A percentile compares a stretch with the other conserved stretches of the same genome.
Evolutionary conservation across 2,329 filamentous ascomycete genomes (phyloP).

Genomic region (Neocucurbitaria cava): DNA sequence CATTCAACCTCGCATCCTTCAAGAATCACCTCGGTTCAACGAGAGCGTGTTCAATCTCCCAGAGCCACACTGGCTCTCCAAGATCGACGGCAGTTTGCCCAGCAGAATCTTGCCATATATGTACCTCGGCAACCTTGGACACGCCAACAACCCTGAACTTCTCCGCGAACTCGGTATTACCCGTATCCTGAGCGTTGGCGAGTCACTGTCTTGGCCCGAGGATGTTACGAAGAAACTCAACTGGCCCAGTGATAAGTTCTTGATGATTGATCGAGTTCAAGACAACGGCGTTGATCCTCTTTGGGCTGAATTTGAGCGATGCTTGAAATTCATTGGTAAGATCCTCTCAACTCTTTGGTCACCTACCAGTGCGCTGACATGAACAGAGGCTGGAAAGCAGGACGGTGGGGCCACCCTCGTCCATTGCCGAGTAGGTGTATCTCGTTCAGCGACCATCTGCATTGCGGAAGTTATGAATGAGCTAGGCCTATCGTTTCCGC

Average conservation of each 20-base stretch:
- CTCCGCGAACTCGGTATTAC: conserved; percentile 80
- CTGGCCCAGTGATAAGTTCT: conserved; percentile 81
- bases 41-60: conserved; percentile 62
- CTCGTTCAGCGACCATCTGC: conserved; percentile 93
- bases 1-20: conserved; percentile 77
- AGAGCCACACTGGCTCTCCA: conserved; percentile 80
- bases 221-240: conserved; percentile 63
- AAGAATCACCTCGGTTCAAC: conserved; percentile 67
- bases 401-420: conserved; percentile 87
- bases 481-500: conserved; percentile 80
- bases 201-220: conserved; percentile 81
- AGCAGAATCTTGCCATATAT: conserved; percentile 91
- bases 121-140: conserved; percentile 91
- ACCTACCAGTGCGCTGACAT: conserved; percentile 11
- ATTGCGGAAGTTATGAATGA: conserved; percentile 98
- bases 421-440: conserved; percentile 95
- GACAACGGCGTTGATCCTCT: conserved; percentile 96
- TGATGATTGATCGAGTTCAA: conserved; percentile 84
- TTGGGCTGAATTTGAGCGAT: conserved; percentile 82
- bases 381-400: conserved; percentile 76
- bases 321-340: conserved; percentile 91
- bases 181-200: conserved; percentile 90
- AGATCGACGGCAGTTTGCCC: conserved; percentile 88
- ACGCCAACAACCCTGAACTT: conserved; percentile 92
- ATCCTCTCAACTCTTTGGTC: conserved; percentile 18